Evolutionary conservation across 2,329 filamentous ascomycete species (phyloP).

Genomic region (Cladophialophora yegresii): DNA sequence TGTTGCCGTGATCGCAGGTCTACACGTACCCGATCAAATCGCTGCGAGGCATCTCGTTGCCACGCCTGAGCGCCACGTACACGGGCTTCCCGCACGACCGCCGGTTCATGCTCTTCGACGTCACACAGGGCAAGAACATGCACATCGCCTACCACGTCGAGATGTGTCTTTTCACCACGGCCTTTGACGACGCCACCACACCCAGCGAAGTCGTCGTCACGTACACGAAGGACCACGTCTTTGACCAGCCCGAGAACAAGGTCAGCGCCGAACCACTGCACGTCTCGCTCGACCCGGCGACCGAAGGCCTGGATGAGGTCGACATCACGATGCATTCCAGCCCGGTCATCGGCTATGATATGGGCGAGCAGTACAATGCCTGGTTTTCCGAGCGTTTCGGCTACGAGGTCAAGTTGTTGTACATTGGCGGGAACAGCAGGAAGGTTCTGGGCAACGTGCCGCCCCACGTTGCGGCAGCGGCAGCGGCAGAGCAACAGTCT

Average conservation of each 20-base stretch:
- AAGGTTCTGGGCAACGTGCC: conserved; percentile 63
- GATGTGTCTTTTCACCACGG: conserved; percentile 65
- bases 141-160: conserved; percentile 60
- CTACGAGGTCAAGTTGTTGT: conserved; percentile 62
- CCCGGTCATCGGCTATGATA: conserved; percentile 60
- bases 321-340: conserved; percentile 63
- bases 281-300: conserved; percentile 60
- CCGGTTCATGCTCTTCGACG: conserved; percentile 68
- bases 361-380: conserved; percentile 60
- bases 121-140: conserved; percentile 56
- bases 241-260: conserved; percentile 30
- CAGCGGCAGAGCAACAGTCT: conserved; percentile 34
- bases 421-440: conserved; percentile 63
- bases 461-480: conserved; percentile 44
- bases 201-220: conserved; percentile 38
- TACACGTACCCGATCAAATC: conserved; percentile 75
- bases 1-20: conserved; percentile 49
- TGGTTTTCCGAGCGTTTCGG: conserved; percentile 72
- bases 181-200: conserved; percentile 32
- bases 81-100: conserved; percentile 68
- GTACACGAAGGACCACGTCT: conserved; percentile 31
- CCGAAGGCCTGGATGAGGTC: conserved; percentile 50
- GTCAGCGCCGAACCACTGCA: conserved; percentile 47
- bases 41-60: conserved; percentile 62
- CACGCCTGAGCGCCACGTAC: conserved; percentile 57